Conservation (phyloP, 2,329 filamentous ascomycete genomes). For the Tolypocladium amazonense region DNA sequence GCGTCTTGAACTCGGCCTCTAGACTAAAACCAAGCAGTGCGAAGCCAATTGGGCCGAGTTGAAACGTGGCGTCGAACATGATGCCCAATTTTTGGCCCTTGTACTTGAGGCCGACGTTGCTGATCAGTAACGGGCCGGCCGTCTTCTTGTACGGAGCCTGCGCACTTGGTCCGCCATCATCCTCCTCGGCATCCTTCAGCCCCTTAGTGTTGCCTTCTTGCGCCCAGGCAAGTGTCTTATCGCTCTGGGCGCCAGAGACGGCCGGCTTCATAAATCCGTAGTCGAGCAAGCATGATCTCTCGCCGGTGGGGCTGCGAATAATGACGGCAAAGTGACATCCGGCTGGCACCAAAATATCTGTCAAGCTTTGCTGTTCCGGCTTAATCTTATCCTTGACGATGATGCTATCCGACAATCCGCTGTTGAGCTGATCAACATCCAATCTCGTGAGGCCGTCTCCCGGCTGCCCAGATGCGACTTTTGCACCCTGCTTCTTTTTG, state of each 20-base stretch:
- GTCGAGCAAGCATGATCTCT: slow-evolving; percentile 9
- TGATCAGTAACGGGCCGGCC: slow-evolving; percentile 19
- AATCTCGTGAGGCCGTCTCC: neutral
- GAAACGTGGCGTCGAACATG: slow-evolving; percentile 21
- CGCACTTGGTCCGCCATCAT: slow-evolving; percentile 1
- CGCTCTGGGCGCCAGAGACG: neutral
- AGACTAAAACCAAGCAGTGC: slow-evolving; percentile 22
- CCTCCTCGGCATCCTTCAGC: neutral
- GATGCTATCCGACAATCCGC: neutral
- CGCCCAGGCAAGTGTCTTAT: neutral
- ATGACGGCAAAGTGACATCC: slow-evolving; percentile 16
- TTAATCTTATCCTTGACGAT: slow-evolving; percentile 7
- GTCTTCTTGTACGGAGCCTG: slow-evolving; percentile 18
- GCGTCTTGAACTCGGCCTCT: slow-evolving; percentile 9
- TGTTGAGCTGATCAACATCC: slow-evolving; percentile 2
- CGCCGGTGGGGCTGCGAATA: slow-evolving; percentile 2
- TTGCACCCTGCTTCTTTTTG: neutral
- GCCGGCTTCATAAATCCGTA: slow-evolving; percentile 14
- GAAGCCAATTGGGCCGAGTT: slow-evolving; percentile 24
- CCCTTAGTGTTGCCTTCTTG: neutral
- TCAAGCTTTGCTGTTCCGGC: neutral
- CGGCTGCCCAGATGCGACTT: neutral
- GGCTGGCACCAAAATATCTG: slow-evolving; percentile 9
- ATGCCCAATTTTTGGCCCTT: slow-evolving; percentile 15
- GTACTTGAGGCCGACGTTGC: slow-evolving; percentile 25